These are phyloP conservation scores for Tolypocladium amazonense DNA, from an alignment of 2,329 filamentous ascomycete genomes.

Conservation along the genomic window DNA sequence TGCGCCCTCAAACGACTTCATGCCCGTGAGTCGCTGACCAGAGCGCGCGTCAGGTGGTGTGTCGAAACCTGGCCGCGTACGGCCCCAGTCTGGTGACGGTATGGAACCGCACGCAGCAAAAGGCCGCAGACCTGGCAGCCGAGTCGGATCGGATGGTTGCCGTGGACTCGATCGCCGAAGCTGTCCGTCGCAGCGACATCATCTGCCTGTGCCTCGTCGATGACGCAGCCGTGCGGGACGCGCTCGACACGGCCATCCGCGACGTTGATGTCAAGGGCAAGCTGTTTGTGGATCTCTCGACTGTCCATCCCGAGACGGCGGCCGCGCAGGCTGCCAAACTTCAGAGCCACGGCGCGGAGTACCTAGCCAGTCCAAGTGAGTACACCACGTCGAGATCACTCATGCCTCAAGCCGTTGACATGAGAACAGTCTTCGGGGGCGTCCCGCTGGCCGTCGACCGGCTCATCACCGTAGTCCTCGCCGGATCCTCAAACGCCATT, in stretches of 20 bases:
- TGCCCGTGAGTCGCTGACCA: background rate
- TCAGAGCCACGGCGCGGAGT: background rate
- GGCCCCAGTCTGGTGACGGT: background rate
- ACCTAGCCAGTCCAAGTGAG: background rate
- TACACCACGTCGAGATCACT: rapidly evolving
- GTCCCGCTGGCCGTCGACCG: background rate
- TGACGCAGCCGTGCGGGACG: background rate
- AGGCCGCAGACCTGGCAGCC: background rate
- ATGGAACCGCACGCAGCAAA: background rate
- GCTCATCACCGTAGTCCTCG: background rate
- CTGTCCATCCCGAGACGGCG: background rate
- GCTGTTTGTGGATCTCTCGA: background rate
- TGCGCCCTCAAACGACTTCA: rapidly evolving
- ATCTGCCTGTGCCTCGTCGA: background rate
- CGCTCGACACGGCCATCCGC: background rate
- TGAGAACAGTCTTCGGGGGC: background rate
- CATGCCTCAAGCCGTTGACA: background rate
- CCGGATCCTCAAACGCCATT: background rate
- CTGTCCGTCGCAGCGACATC: background rate
- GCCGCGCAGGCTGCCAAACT: background rate
- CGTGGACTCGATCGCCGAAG: background rate
- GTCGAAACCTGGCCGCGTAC: background rate
- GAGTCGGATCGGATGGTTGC: background rate
- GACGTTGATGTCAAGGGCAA: background rate
- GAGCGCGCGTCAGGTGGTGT: background rate